Conservation (phyloP, 1,139 yeast species). For the Candida buenavistaensis region DNA sequence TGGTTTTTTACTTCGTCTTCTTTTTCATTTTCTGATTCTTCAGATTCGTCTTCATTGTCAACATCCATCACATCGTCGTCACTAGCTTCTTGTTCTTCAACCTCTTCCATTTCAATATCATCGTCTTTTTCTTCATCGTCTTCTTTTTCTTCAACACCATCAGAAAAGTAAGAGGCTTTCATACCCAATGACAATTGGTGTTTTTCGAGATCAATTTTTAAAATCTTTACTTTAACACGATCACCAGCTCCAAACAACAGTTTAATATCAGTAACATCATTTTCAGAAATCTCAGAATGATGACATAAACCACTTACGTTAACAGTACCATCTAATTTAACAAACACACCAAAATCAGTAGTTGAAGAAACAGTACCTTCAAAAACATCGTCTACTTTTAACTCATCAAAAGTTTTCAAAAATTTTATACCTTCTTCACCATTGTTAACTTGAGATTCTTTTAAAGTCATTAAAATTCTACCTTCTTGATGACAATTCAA, state of each 20-base stretch:
- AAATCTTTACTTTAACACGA: slow-evolving; percentile 78
- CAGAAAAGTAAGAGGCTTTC: slow-evolving; percentile 86
- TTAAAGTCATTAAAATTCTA: slow-evolving; percentile 73
- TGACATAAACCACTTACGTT: slow-evolving; percentile 88
- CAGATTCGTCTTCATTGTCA: slow-evolving; percentile 23
- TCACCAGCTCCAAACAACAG: slow-evolving; percentile 85
- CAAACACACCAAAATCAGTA: slow-evolving; percentile 89
- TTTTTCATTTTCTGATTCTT: slow-evolving; percentile 23
- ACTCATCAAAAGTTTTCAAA: slow-evolving; percentile 62
- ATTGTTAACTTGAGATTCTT: slow-evolving; percentile 68
- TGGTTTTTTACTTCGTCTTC: slow-evolving; percentile 20
- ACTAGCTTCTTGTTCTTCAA: slow-evolving; percentile 24
- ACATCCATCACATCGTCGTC: slow-evolving; percentile 17
- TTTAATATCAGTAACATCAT: slow-evolving; percentile 46
- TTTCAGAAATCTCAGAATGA: slow-evolving; percentile 80
- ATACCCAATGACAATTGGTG: slow-evolving; percentile 83
- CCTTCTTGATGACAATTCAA: slow-evolving; percentile 62
- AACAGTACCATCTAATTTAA: slow-evolving; percentile 71
- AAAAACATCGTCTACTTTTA: slow-evolving; percentile 65
- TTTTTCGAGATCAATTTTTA: slow-evolving; percentile 62
- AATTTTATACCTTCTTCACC: slow-evolving; percentile 53
- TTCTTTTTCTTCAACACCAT: slow-evolving; percentile 33
- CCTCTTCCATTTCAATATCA: slow-evolving; percentile 24
- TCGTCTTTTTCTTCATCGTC: slow-evolving; percentile 33
- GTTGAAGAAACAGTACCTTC: slow-evolving; percentile 82